Evolutionary conservation across 352 stramenopile species (phyloP).

Genomic region (Blastocystis sp.): DNA sequence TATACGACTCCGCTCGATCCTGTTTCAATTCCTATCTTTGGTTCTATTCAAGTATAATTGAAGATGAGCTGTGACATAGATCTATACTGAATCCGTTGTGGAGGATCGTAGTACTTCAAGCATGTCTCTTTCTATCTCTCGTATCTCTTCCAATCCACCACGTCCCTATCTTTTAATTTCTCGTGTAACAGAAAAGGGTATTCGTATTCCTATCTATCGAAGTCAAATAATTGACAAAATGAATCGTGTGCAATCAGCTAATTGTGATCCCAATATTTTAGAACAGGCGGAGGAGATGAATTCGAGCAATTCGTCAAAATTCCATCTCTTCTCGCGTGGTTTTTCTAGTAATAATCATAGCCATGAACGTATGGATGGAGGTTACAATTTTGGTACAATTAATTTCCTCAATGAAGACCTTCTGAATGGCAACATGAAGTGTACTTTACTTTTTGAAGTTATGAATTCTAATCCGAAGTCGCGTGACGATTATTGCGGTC

Average conservation of each 20-base stretch:
- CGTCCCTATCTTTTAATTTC: background rate
- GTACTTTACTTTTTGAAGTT: background rate
- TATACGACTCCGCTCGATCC: conserved; percentile 6
- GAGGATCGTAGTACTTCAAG: background rate
- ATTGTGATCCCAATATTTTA: background rate
- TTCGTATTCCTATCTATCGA: conserved; percentile 21
- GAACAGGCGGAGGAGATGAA: background rate
- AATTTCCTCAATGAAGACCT: background rate
- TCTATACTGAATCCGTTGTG: background rate
- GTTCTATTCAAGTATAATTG: conserved; percentile 28
- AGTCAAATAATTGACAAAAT: background rate
- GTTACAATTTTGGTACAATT: background rate
- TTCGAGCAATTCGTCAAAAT: background rate
- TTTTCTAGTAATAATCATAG: background rate
- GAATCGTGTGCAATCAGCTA: background rate
- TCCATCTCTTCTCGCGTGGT: background rate
- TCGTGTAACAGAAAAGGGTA: conserved; percentile 14
- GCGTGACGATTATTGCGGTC: background rate
- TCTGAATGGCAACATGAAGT: background rate
- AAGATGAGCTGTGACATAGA: background rate
- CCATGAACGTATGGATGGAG: background rate
- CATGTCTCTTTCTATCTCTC: background rate
- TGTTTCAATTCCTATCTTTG: background rate
- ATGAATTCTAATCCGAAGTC: background rate
- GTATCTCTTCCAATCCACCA: background rate